Evolutionary conservation across 106 monocot genomes (phyloP), one percentile per base, ranked within the genome.

Genomic region (Allium cepa): DNA sequence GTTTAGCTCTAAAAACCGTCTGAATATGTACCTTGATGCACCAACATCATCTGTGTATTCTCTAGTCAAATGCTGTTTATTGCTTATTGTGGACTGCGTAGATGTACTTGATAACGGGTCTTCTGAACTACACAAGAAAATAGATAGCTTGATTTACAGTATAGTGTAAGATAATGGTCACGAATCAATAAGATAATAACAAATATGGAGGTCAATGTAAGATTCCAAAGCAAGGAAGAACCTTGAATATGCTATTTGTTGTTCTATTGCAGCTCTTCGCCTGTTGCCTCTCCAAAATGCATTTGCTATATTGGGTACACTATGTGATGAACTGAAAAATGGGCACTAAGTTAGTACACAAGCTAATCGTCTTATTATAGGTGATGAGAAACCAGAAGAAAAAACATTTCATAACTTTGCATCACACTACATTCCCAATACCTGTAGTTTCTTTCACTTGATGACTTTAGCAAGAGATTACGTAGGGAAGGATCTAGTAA

Each of bases 241-340:
- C 94, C 94, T 94, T 63, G 94, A 90, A 87, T 79, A 85, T 68
- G 85, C 80, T 62, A 82, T 75, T 9, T 74, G 76, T 17, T 83
- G 83, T 81, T 88, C 94, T 62, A 63, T 70, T 75, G 85, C 74
- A 77, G 76, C 81, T 83, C 78, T 94, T 50, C 82, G 87, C 56
- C 75, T 76, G 75, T 36, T 36, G 36, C 5, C 5, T 36, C 84
- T 84, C 90, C 90, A 85, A 22, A 87, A 82, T 75, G 69, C 80
- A 85, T 87, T 87, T 47, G 82, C 73, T 57, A 94, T 82, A 68
- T 87, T 85, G 22, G 94, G 87, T 77, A 85, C 90, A 73, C 90
- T 94, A 52, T 90, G 82, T 62, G 94, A 90, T 75, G 71, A 71
- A 78, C 87, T 94, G 79, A 68, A 69, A 36, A 36, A 36, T 2